phyloP scores from a whole-genome alignment of 495 filamentous ascomycete species.

The Talaromyces thailandensis region DNA sequence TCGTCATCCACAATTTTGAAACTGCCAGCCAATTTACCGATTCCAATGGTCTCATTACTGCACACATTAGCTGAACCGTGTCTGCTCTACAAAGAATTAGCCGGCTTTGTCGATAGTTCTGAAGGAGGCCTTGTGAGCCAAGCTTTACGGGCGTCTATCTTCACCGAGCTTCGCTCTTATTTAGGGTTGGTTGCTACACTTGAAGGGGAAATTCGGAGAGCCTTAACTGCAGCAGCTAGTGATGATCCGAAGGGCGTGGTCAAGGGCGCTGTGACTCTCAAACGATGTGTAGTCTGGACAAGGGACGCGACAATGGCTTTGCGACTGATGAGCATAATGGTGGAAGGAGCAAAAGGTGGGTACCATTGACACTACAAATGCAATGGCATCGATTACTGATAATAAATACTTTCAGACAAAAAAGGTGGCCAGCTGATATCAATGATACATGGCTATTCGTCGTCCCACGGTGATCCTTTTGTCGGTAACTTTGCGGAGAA shows the following conservation, averaged over 20 bases:
- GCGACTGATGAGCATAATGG: slow-evolving; percentile 87
- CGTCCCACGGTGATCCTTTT: slow-evolving; percentile 90
- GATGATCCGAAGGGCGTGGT: slow-evolving; percentile 58
- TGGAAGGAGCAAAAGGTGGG: slow-evolving; percentile 75
- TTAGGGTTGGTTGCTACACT: slow-evolving; percentile 86
- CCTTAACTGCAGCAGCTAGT: slow-evolving; percentile 56
- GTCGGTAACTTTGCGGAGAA: slow-evolving; percentile 92
- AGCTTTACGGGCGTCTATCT: slow-evolving; percentile 84
- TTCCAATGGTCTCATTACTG: slow-evolving; percentile 78
- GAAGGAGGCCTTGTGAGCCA: slow-evolving; percentile 76
- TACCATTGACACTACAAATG: slow-evolving; percentile 12
- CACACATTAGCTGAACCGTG: slow-evolving; percentile 91
- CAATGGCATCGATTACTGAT: not conserved
- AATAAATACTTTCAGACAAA: slow-evolving; percentile 37
- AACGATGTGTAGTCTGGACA: slow-evolving; percentile 95
- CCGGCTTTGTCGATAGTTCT: slow-evolving; percentile 66
- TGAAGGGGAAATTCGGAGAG: slow-evolving; percentile 86
- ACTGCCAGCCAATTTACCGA: slow-evolving; percentile 67
- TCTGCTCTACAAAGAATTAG: slow-evolving; percentile 72
- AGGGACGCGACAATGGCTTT: slow-evolving; percentile 95
- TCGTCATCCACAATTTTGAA: slow-evolving; percentile 52
- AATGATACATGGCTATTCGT: slow-evolving; percentile 85
- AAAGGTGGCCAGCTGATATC: slow-evolving; percentile 93
- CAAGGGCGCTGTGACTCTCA: slow-evolving; percentile 89
- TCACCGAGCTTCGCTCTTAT: slow-evolving; percentile 78